A percentile compares a stretch with the other conserved stretches of the same genome.
phyloP scores from a whole-genome alignment of 2,329 filamentous ascomycete species.

The Colletotrichum sublineola region DNA sequence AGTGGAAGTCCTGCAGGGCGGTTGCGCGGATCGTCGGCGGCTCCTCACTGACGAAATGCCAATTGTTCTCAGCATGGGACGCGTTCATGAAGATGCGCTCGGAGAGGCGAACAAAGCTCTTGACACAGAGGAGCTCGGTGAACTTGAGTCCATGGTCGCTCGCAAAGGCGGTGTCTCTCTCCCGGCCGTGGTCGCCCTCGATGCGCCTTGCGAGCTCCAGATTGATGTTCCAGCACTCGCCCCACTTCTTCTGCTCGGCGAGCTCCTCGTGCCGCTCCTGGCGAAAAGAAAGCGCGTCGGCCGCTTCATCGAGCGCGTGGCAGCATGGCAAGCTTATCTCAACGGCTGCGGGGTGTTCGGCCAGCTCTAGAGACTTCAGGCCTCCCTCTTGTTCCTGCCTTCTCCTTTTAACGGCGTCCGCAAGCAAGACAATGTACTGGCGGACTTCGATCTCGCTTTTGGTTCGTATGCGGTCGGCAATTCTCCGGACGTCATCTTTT shows the following conservation, averaged over 20 bases:
- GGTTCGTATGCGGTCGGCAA: slow-evolving; percentile 73
- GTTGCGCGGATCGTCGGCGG: slow-evolving; percentile 80
- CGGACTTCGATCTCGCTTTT: slow-evolving; percentile 83
- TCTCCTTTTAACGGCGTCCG: slow-evolving; percentile 60
- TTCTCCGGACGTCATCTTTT: slow-evolving; percentile 69
- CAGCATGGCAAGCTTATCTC: slow-evolving; percentile 79
- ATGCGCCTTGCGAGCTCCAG: slow-evolving; percentile 49
- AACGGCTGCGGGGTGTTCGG: slow-evolving; percentile 77
- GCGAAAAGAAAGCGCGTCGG: slow-evolving; percentile 73
- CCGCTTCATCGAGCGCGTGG: slow-evolving; percentile 74
- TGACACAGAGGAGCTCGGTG: slow-evolving; percentile 69
- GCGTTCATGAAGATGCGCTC: slow-evolving; percentile 82
- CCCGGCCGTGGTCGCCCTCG: slow-evolving; percentile 38
- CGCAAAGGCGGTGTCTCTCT: slow-evolving; percentile 26
- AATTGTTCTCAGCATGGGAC: slow-evolving; percentile 72
- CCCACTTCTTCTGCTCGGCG: slow-evolving; percentile 72
- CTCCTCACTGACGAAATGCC: slow-evolving; percentile 71
- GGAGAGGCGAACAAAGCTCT: slow-evolving; percentile 74
- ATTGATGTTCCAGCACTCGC: slow-evolving; percentile 75
- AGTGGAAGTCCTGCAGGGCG: slow-evolving; percentile 81
- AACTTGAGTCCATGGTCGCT: slow-evolving; percentile 57
- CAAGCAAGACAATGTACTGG: slow-evolving; percentile 76
- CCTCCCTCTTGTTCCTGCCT: slow-evolving; percentile 49
- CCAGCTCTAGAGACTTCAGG: slow-evolving; percentile 56
- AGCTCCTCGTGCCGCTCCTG: slow-evolving; percentile 74